Percentiles rank a stretch among this genome's conserved stretches.
phyloP scores from a whole-genome alignment of 768 basidiomycete genomes.

The Neoboletus magnificus region DNA sequence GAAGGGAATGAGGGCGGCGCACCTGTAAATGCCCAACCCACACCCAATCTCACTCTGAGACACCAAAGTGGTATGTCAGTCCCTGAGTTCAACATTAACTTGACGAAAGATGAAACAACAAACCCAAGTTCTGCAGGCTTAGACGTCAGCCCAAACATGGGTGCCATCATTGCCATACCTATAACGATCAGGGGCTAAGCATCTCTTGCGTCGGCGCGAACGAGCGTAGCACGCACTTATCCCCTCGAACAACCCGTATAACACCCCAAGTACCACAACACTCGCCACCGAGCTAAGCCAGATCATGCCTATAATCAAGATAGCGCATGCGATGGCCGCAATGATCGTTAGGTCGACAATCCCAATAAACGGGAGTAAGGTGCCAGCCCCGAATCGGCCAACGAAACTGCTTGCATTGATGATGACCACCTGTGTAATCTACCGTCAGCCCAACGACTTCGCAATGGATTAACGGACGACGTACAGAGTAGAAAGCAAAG shows the following conservation, averaged over 20 bases:
- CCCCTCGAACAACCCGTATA: conserved; percentile 51
- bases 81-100: background rate
- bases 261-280: conserved; percentile 39
- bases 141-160: conserved; percentile 45
- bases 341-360: conserved; percentile 43
- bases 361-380: conserved; percentile 40
- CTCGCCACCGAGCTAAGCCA: conserved; percentile 37
- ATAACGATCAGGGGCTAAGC: background rate
- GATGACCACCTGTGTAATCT: conserved; percentile 42
- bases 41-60: conserved; percentile 39
- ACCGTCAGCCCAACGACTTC: background rate
- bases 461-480: background rate
- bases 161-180: conserved; percentile 41
- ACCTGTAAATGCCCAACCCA: conserved; percentile 46
- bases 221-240: conserved; percentile 30
- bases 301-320: conserved; percentile 45
- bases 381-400: conserved; percentile 44
- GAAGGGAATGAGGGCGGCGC: conserved; percentile 2
- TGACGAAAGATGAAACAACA: background rate
- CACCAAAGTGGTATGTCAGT: background rate
- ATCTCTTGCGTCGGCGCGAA: background rate
- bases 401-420: conserved; percentile 48
- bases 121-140: conserved; percentile 51
- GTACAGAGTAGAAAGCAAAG: conserved; percentile 56
- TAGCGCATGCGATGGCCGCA: conserved; percentile 30